Conservation (phyloP, 352 stramenopile species). For the Phytophthora niederhauseri region DNA sequence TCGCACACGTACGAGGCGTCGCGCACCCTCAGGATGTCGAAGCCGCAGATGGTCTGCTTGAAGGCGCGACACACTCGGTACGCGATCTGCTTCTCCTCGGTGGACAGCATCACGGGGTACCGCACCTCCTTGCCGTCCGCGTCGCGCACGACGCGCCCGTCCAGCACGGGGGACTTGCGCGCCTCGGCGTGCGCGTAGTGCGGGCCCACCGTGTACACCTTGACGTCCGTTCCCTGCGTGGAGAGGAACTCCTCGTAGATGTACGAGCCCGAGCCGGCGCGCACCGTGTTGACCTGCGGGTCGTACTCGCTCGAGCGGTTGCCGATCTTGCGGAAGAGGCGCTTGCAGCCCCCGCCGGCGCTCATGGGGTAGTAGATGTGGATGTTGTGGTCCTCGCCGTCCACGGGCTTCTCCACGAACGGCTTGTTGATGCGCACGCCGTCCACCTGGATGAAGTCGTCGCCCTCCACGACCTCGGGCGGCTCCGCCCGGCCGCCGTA, state of each 20-base stretch:
- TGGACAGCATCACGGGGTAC: slow-evolving; percentile 99
- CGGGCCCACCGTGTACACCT: slow-evolving; percentile 99
- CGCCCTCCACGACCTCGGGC: slow-evolving; percentile 63
- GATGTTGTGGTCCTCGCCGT: slow-evolving; percentile 99
- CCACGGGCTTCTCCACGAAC: slow-evolving; percentile 99
- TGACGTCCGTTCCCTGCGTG: slow-evolving; percentile 99
- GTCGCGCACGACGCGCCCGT: slow-evolving; percentile 98
- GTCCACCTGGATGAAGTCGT: slow-evolving; percentile 89
- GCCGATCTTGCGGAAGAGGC: slow-evolving; percentile 98
- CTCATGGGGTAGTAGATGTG: slow-evolving; percentile 99
- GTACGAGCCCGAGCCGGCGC: slow-evolving; percentile 88
- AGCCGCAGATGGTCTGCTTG: slow-evolving; percentile 97
- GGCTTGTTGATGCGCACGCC: slow-evolving; percentile 98
- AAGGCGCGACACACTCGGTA: slow-evolving; percentile 87
- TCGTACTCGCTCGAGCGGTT: slow-evolving; percentile 96
- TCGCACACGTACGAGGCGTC: slow-evolving; percentile 98
- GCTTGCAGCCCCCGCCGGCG: slow-evolving; percentile 98
- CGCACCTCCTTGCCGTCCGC: slow-evolving; percentile 98
- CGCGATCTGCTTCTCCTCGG: slow-evolving; percentile 99
- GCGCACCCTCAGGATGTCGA: slow-evolving; percentile 97
- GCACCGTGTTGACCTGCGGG: slow-evolving; percentile 95
- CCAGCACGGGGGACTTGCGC: slow-evolving; percentile 98
- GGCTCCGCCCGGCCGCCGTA: slow-evolving; percentile 63
- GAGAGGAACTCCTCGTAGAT: slow-evolving; percentile 99
- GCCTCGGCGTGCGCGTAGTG: slow-evolving; percentile 99